Percentiles rank a stretch among this genome's conserved stretches.
Conservation (phyloP, 169 alveolate species). For the Plasmodium knowlesi region DNA sequence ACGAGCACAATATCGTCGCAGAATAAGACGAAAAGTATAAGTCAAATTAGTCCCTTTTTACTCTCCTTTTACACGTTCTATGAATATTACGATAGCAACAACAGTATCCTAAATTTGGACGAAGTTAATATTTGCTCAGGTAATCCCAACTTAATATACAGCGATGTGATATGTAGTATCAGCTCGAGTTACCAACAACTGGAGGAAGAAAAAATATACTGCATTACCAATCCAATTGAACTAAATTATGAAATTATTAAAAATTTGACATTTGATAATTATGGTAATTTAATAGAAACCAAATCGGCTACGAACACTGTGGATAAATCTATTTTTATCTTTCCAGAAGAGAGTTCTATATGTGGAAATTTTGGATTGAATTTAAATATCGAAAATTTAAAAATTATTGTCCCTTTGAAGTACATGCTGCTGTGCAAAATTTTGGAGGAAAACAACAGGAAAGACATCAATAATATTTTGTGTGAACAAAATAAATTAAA, state of each 20-base stretch:
- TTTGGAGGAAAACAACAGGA: slow-evolving; percentile 89
- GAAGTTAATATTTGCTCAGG: slow-evolving; percentile 37
- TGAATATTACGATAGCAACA: slow-evolving; percentile 74
- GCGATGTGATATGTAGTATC: slow-evolving; percentile 43
- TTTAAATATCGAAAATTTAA: slow-evolving; percentile 82
- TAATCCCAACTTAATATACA: slow-evolving; percentile 48
- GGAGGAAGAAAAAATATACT: slow-evolving; percentile 38
- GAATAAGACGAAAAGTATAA: slow-evolving; percentile 52
- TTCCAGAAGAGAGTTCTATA: slow-evolving; percentile 54
- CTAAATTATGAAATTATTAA: slow-evolving; percentile 67
- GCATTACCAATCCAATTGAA: slow-evolving; percentile 67
- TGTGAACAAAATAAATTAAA: slow-evolving; percentile 88
- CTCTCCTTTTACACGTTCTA: slow-evolving; percentile 80
- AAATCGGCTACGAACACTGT: not conserved
- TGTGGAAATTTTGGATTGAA: slow-evolving; percentile 76
- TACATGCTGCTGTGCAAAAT: slow-evolving; percentile 94
- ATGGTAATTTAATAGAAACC: slow-evolving; percentile 58
- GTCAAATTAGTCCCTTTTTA: slow-evolving; percentile 77
- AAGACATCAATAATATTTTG: slow-evolving; percentile 81
- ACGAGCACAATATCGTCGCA: slow-evolving; percentile 68
- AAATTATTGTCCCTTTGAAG: slow-evolving; percentile 89
- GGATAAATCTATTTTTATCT: slow-evolving; percentile 19
- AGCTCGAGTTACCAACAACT: slow-evolving; percentile 40
- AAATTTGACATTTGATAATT: slow-evolving; percentile 50
- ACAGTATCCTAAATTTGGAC: slow-evolving; percentile 30